A percentile compares a stretch with the other conserved stretches of the same genome.
These are phyloP conservation scores for Balamuthia mandrillaris DNA, from an alignment of 208 protist genomes.

Conservation along the genomic window DNA sequence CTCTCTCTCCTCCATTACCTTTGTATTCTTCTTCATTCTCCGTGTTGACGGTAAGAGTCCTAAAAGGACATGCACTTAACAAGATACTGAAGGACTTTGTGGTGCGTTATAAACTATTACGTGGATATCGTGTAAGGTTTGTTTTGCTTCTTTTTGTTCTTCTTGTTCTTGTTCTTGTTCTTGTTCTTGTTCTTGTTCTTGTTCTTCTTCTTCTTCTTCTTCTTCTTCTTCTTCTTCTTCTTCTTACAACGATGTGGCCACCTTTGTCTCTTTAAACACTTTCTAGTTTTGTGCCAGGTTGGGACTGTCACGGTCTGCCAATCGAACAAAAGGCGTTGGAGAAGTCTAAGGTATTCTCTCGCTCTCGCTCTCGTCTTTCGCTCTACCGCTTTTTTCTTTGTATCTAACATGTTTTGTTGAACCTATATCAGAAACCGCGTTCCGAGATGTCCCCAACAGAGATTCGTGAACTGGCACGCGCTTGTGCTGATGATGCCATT, in stretches of 20 bases:
- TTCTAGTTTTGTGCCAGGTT: conserved; percentile 64
- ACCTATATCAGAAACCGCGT: not conserved
- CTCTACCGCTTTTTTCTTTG: no score
- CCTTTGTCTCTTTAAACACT: no score
- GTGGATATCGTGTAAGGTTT: conserved; percentile 57
- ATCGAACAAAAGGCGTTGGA: conserved; percentile 80
- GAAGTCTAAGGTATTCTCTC: conserved; percentile 1
- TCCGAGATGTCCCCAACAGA: conserved; percentile 25
- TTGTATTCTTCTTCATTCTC: not conserved
- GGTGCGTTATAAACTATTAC: conserved; percentile 70
- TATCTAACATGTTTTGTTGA: conserved; percentile 61
- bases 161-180: no score
- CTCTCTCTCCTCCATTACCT: not conserved
- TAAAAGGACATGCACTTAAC: conserved; percentile 59
- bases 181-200: no score
- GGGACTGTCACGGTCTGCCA: conserved; percentile 79
- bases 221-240: no score
- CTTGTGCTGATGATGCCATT: conserved; percentile 48
- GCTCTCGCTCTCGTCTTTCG: no score
- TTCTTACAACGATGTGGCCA: no score
- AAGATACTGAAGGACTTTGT: conserved; percentile 81
- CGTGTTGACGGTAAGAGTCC: not conserved
- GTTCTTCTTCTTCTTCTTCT: no score
- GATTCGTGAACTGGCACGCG: conserved; percentile 52
- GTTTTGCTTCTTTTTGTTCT: not conserved